Evolutionary conservation across 2,329 filamentous ascomycete species (phyloP).

Genomic region (Aspergillus ochraceus): DNA sequence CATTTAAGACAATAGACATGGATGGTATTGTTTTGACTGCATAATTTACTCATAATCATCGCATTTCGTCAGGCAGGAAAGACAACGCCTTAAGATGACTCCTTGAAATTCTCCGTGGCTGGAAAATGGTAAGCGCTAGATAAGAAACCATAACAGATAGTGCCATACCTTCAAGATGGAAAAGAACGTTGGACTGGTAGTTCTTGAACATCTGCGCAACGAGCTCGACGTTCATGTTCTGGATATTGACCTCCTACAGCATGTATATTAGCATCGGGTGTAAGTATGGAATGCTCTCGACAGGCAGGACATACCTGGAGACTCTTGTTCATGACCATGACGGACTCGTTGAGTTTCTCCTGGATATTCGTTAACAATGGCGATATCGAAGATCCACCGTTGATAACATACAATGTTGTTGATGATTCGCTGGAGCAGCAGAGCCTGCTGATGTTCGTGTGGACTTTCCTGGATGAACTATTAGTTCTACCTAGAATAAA

Average conservation of each 20-base stretch:
- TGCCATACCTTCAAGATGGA: slow-evolving; percentile 85
- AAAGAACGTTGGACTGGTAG: slow-evolving; percentile 96
- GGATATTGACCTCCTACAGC: slow-evolving; percentile 86
- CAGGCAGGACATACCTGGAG: slow-evolving; percentile 63
- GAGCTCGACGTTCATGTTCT: slow-evolving; percentile 98
- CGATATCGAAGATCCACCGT: neutral
- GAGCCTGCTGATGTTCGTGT: slow-evolving; percentile 94
- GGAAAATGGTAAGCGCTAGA: slow-evolving; percentile 10
- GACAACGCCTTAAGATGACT: slow-evolving; percentile 59
- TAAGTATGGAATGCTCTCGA: neutral
- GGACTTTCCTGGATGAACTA: slow-evolving; percentile 70
- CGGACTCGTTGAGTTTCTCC: slow-evolving; percentile 96
- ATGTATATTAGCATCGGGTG: neutral
- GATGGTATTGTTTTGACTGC: neutral
- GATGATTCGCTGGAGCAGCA: slow-evolving; percentile 91
- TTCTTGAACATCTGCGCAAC: slow-evolving; percentile 99
- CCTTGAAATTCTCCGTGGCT: slow-evolving; percentile 83
- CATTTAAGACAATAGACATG: neutral
- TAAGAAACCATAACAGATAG: neutral
- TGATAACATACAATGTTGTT: slow-evolving; percentile 79
- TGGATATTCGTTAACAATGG: slow-evolving; percentile 37
- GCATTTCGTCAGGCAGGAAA: neutral
- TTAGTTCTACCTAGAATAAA: neutral
- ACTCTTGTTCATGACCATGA: slow-evolving; percentile 88
- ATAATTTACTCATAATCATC: neutral